A percentile compares a stretch with the other conserved stretches of the same genome.
Evolutionary conservation across 306 rosid genomes (phyloP).

Genomic region (Cucurbita pepo): DNA sequence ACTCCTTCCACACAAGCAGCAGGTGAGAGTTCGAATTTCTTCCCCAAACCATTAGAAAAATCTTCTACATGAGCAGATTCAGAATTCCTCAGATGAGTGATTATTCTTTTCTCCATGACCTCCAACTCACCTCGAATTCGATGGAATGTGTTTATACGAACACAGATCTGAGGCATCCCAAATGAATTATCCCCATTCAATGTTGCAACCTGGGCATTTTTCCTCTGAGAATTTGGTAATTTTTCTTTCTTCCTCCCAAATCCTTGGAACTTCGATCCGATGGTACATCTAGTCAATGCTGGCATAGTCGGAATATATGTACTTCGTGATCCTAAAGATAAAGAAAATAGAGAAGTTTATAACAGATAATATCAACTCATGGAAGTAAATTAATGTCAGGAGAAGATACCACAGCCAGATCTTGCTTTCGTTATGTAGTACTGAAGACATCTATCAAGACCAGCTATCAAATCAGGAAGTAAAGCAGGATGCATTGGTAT

Average conservation of each 20-base stretch:
- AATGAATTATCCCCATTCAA: slow-evolving; percentile 59
- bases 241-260: slow-evolving; percentile 98
- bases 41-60: slow-evolving; percentile 66
- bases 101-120: slow-evolving; percentile 71
- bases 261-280: slow-evolving; percentile 78
- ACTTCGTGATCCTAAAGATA: slow-evolving; percentile 60
- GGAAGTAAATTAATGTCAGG: slow-evolving; percentile 2
- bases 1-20: slow-evolving; percentile 85
- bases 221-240: slow-evolving; percentile 60
- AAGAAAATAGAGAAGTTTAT: slow-evolving; percentile 12
- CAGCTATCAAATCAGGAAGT: slow-evolving; percentile 86
- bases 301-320: slow-evolving; percentile 83
- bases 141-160: slow-evolving; percentile 81
- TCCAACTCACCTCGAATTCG: slow-evolving; percentile 74
- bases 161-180: slow-evolving; percentile 65
- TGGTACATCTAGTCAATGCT: slow-evolving; percentile 75
- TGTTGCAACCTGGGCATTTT: slow-evolving; percentile 83
- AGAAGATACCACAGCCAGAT: slow-evolving; percentile 78
- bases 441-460: slow-evolving; percentile 89
- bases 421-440: slow-evolving; percentile 58
- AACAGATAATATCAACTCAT: slow-evolving; percentile 3
- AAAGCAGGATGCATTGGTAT: slow-evolving; percentile 91
- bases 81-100: slow-evolving; percentile 80
- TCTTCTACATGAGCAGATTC: slow-evolving; percentile 81
- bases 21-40: slow-evolving; percentile 72